Percentiles rank a stretch among this genome's conserved stretches.
Conservation (phyloP, 2,329 filamentous ascomycete genomes). For the Neofusicoccum umdonicola region DNA sequence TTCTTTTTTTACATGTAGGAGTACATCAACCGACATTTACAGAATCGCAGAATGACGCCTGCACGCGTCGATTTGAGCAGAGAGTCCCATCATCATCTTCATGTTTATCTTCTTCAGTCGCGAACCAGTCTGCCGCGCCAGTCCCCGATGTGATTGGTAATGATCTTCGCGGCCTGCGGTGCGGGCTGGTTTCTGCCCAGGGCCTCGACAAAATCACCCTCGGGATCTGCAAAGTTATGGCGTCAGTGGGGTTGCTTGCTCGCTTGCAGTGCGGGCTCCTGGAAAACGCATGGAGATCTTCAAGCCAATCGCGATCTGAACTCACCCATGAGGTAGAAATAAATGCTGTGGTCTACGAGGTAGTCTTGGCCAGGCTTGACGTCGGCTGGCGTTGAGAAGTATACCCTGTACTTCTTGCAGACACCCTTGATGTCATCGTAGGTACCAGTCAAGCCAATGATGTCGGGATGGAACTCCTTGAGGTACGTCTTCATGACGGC, state of each 20-base stretch:
- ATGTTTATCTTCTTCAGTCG: conserved; percentile 16
- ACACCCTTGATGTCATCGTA: conserved; percentile 92
- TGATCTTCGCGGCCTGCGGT: conserved; percentile 78
- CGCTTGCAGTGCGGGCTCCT: neutral
- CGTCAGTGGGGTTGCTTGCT: conserved; percentile 23
- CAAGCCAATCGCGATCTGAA: conserved; percentile 19
- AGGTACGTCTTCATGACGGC: conserved; percentile 82
- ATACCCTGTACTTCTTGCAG: conserved; percentile 94
- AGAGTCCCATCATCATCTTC: neutral
- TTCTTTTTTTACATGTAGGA: neutral
- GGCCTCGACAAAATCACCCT: conserved; percentile 96
- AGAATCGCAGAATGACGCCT: neutral
- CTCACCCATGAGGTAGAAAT: conserved; percentile 94
- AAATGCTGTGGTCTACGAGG: conserved; percentile 96
- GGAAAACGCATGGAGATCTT: neutral
- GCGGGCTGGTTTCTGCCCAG: conserved; percentile 93
- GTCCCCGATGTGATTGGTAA: conserved; percentile 80
- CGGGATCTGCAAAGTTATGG: conserved; percentile 66
- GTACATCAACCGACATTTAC: conserved; percentile 5
- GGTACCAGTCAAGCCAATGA: conserved; percentile 86
- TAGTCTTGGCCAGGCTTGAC: conserved; percentile 95
- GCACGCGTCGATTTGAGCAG: neutral
- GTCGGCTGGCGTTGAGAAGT: conserved; percentile 87
- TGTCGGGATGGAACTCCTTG: conserved; percentile 80
- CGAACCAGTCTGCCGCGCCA: conserved; percentile 62